Percentiles rank a stretch among this genome's conserved stretches.
Conservation (phyloP, 345 rosid genomes). For the Gossypium bickii region DNA sequence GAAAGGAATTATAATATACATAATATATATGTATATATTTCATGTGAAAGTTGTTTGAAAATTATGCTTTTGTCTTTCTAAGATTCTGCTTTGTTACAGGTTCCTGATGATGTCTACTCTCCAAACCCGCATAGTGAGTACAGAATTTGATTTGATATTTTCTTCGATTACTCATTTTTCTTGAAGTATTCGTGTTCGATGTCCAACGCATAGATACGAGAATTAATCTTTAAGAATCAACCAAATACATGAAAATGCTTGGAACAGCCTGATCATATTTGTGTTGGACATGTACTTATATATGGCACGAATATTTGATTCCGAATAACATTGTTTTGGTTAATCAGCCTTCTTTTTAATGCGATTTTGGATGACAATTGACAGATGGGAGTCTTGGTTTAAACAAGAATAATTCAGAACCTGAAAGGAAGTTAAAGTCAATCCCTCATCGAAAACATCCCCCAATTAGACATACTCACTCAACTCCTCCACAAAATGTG, state of each 20-base stretch:
- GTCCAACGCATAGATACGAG: neutral
- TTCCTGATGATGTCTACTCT: slow-evolving; percentile 58
- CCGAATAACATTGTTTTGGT: neutral
- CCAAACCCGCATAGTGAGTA: slow-evolving; percentile 70
- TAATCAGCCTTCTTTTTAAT: neutral
- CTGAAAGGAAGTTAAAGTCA: slow-evolving; percentile 60
- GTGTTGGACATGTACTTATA: neutral
- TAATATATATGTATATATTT: neutral
- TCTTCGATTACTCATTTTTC: neutral
- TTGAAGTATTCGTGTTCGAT: neutral
- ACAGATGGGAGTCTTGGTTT: slow-evolving; percentile 76
- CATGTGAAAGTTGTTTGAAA: neutral
- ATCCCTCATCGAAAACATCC: slow-evolving; percentile 46
- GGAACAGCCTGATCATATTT: too few species aligned
- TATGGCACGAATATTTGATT: neutral
- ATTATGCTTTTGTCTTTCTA: slow-evolving; percentile 28
- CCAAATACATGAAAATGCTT: neutral
- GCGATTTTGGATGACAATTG: slow-evolving; percentile 8
- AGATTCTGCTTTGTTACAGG: slow-evolving; percentile 43
- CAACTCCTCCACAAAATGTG: slow-evolving; percentile 47
- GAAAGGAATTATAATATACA: slow-evolving; percentile 13
- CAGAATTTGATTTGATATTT: slow-evolving; percentile 32
- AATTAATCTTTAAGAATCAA: neutral
- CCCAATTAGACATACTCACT: slow-evolving; percentile 48
- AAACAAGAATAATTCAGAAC: slow-evolving; percentile 61